These are phyloP conservation scores for Aspergillus pseudoglaucus DNA, from an alignment of 2,329 filamentous ascomycete species.

Conservation along the genomic window DNA sequence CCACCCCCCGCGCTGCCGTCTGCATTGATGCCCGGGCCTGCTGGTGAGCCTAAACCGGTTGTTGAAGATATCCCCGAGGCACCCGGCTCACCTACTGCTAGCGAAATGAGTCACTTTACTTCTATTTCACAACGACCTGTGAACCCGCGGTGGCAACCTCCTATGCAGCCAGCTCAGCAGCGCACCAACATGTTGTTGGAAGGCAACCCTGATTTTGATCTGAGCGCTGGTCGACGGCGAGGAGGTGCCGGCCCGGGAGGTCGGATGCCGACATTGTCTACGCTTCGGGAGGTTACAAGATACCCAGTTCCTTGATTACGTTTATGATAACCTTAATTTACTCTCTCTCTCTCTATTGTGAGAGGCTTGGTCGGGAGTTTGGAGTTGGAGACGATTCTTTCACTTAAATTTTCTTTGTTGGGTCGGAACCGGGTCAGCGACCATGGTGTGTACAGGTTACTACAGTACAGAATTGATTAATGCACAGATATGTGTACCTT, in stretches of 20 bases:
- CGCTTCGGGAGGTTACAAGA: conserved; percentile 13
- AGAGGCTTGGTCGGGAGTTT: not conserved
- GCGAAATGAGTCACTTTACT: conserved; percentile 79
- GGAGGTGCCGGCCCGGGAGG: conserved; percentile 14
- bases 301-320: conserved; percentile 18
- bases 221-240: conserved; percentile 44
- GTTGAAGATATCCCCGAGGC: conserved; percentile 59
- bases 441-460: too few species aligned
- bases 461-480: too few species aligned
- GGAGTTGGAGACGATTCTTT: not conserved
- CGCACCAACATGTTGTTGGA: conserved; percentile 68
- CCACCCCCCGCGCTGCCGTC: conserved; percentile 21
- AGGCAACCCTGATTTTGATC: conserved; percentile 77
- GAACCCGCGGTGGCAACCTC: conserved; percentile 72
- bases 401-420: not conserved
- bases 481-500: too few species aligned
- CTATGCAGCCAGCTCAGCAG: conserved; percentile 44
- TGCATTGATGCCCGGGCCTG: conserved; percentile 32
- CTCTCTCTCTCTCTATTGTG: not conserved
- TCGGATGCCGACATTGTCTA: conserved; percentile 21
- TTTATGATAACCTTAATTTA: not conserved
- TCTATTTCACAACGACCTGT: conserved; percentile 81
- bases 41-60: conserved; percentile 32
- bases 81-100: conserved; percentile 65
- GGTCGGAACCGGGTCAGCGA: too few species aligned